A percentile compares a stretch with the other conserved stretches of the same genome.
Conservation (phyloP, 164 flowering plant genomes). For the Magnolia kwangsiensis region DNA sequence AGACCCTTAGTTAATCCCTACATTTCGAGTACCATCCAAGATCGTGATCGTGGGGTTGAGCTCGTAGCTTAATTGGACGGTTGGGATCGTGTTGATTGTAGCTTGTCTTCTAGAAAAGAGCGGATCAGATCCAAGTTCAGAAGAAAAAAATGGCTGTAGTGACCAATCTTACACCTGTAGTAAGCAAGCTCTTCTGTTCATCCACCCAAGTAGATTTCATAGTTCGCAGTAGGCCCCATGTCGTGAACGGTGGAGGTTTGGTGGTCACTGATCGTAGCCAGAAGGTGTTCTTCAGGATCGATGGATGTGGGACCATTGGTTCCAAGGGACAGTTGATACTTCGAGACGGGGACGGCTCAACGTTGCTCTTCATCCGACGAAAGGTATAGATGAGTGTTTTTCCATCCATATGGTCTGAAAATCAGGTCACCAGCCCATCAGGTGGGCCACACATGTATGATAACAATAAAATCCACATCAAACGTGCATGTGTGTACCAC, state of each 20-base stretch:
- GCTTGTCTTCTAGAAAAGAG: background rate
- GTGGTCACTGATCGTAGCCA: slow-evolving; percentile 66
- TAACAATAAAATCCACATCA: too few relatives aligned
- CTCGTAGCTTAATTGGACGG: background rate
- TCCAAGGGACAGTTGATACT: slow-evolving; percentile 51
- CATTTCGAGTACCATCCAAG: too few relatives aligned
- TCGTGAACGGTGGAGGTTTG: slow-evolving; percentile 79
- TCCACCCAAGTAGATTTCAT: slow-evolving; percentile 36
- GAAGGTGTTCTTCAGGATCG: slow-evolving; percentile 56
- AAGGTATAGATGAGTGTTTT: slow-evolving; percentile 35
- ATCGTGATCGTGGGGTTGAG: too few relatives aligned
- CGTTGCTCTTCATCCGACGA: slow-evolving; percentile 59
- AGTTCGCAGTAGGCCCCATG: slow-evolving; percentile 77
- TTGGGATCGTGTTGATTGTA: background rate
- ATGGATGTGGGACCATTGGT: slow-evolving; percentile 81
- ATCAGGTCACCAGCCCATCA: background rate
- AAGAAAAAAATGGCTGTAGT: slow-evolving; percentile 10
- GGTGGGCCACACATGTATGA: background rate
- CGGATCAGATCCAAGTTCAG: background rate
- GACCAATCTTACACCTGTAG: slow-evolving; percentile 25
- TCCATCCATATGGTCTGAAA: background rate
- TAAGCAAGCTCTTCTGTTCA: slow-evolving; percentile 72
- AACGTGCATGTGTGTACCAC: too few relatives aligned
- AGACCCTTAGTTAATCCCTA: too few relatives aligned
- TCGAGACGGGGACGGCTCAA: slow-evolving; percentile 43